Base-by-base conservation (phyloP, 2,329 filamentous ascomycete species). In the Cryphonectria radicalis region DNA sequence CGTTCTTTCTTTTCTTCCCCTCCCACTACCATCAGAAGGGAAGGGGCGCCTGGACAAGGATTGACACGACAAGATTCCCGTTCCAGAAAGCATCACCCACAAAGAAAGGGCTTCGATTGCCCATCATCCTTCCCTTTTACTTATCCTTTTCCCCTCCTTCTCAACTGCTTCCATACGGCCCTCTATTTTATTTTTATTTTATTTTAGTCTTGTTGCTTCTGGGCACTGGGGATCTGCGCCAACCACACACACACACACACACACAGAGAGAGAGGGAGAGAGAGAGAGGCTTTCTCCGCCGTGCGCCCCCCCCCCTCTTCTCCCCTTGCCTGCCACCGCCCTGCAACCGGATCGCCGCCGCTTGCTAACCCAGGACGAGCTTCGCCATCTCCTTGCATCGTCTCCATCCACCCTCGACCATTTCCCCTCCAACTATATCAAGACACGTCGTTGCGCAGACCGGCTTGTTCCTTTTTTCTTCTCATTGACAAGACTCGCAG, bases 391-490 rank as follows among this genome's bases (percentile, higher is more conserved):
- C 75, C 76, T 76, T 76, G 42, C 59, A 63, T 46, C 43, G n/a
- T 46, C 37, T 69, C 60, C 60, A 73, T 75, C 77, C 75, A 75
- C 76, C 74, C 72, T 74, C 37, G 62, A 64, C 72, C 74, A 69
- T 68, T 77, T 76, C 82, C 84, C 78, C 78, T 80, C 85, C 86
- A 88, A 88, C 86, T 85, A 85, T 85, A 86, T 87, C 85, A 85
- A 86, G 86, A 88, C 86, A 88, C 87, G 86, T 88, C 83, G 85
- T 85, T 82, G 82, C 85, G 82, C 84, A 84, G 82, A 82, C 80
- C 81, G 78, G 78, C 79, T 35, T 80, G 81, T 11, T 40, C 37
- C 80, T 78, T 11, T 50, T 79, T 78, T 11, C 11, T 78, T 78
- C 76, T 82, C 80, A 25, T 68, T 65, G 67, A 68, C 63, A 69